Evolutionary conservation across 495 filamentous ascomycete genomes (phyloP), one percentile per base, ranked within the genome.

Genomic region (Neurospora sp.): DNA sequence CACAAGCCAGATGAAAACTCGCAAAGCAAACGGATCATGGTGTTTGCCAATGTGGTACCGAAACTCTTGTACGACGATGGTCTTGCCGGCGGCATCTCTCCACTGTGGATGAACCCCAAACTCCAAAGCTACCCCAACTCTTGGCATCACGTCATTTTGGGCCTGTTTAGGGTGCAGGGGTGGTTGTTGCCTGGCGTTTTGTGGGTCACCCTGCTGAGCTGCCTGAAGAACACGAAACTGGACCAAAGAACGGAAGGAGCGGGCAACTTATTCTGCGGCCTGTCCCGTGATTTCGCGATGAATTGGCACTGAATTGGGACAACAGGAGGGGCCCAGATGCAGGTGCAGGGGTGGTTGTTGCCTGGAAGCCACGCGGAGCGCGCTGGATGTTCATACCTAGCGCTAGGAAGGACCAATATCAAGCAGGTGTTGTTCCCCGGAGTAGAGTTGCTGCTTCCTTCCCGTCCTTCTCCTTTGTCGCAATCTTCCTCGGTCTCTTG

Each of bases 101-200:
- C 5, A 27, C 14, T 35, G 53, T 61, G 3, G 6, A 27, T 6
- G 27, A 61, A 27, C 53, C 53, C 22, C 53, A 61, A 61, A 18
- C 12, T 9, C 12, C 53, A 31, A 61, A 61, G 6, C 14, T 61
- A 61, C 53, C 27, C 53, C 53, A 35, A 16, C 53, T 61, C 53
- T 61, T 61, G 53, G 53, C 27, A 61, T 35, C 27, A 61, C 53
- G 27, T 61, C 53, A 18, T 22, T 61, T 35, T 35, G 53, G 10
- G 4, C 18, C 45, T 2, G 20, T 27, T 27, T 27, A 22, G 22
- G 9, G 10, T 61, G 1, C 53, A 61, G 53, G 53, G 53, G 53
- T 69, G 68, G 74, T 61, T 44, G 71, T 53, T 78, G 76, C 76
- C 76, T 78, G 70, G 38, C 71, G 45, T 44, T 42, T 68, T 74